Conservation (phyloP, 805 yeast genomes). For the Saccharomycopsis vini region DNA sequence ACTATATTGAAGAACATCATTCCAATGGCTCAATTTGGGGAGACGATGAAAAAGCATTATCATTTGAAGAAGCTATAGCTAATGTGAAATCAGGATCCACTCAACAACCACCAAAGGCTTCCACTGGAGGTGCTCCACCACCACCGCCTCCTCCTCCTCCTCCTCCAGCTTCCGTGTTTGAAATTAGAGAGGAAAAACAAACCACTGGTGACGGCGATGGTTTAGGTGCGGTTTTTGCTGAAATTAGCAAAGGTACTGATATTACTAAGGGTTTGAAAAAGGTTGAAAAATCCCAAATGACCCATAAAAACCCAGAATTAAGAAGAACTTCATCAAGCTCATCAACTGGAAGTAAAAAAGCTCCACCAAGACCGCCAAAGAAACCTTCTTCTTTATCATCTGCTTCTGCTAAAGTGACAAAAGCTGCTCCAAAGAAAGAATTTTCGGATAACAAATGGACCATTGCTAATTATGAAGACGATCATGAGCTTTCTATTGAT, state of each 20-base stretch:
- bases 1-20: constrained; percentile 68
- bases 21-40: constrained; percentile 83
- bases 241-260: constrained; percentile 72
- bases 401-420: constrained; percentile 21
- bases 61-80: constrained; percentile 40
- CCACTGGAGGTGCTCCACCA: constrained; percentile 26
- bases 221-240: constrained; percentile 86
- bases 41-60: constrained; percentile 41
- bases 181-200: constrained; percentile 25
- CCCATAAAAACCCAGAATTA: constrained; percentile 82
- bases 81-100: constrained; percentile 22
- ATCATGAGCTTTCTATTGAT: constrained; percentile 54
- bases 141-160: constrained; percentile 83
- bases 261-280: constrained; percentile 83
- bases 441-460: constrained; percentile 85
- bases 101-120: constrained; percentile 24
- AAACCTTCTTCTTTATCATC: constrained; percentile 58
- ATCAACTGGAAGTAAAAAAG: constrained; percentile 37
- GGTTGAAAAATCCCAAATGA: constrained; percentile 89
- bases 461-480: constrained; percentile 65
- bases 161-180: constrained; percentile 71
- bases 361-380: constrained; percentile 70
- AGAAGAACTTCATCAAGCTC: constrained; percentile 35
- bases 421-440: constrained; percentile 56
- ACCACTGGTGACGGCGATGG: constrained; percentile 33